These are phyloP conservation scores for Phytophthora pseudosyringae DNA, from an alignment of 352 stramenopile species.

Conservation along the genomic window DNA sequence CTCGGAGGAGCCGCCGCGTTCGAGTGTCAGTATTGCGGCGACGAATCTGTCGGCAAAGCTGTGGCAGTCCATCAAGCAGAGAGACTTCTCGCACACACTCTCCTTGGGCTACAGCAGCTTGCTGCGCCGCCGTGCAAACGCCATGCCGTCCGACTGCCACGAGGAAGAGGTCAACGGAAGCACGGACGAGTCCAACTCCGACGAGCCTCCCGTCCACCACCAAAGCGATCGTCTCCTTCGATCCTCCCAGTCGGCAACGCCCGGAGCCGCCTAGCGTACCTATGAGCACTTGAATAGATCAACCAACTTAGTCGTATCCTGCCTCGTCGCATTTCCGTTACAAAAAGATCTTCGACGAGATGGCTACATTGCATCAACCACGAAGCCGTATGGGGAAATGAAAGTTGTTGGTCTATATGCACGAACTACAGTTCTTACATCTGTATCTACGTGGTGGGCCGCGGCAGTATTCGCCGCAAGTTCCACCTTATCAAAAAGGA, in stretches of 20 bases:
- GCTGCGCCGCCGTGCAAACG: slow-evolving; percentile 11
- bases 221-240: slow-evolving; percentile 29
- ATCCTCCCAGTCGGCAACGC: slow-evolving; percentile 17
- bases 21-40: slow-evolving; percentile 8
- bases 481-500: slow-evolving; percentile 28
- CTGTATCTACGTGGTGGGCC: slow-evolving; percentile 31
- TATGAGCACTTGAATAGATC: slow-evolving; percentile 5
- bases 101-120: slow-evolving; percentile 20
- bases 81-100: slow-evolving; percentile 29
- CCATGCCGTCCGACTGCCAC: not conserved
- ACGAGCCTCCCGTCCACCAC: slow-evolving; percentile 9
- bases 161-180: slow-evolving; percentile 15
- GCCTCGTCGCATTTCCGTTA: slow-evolving; percentile 26
- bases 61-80: slow-evolving; percentile 37
- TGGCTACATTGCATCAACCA: not conserved
- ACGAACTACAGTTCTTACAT: slow-evolving; percentile 31
- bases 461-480: not conserved
- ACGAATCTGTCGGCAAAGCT: slow-evolving; percentile 29
- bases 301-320: not conserved
- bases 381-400: not conserved
- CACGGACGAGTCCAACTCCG: slow-evolving; percentile 27
- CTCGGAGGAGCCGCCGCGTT: slow-evolving; percentile 8
- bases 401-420: slow-evolving; percentile 28
- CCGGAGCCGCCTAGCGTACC: slow-evolving; percentile 19
- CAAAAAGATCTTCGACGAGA: not conserved